A percentile compares a stretch with the other conserved stretches of the same genome.
phyloP scores from a whole-genome alignment of 2,329 filamentous ascomycete species.

The Sarocladiaceae sp. region DNA sequence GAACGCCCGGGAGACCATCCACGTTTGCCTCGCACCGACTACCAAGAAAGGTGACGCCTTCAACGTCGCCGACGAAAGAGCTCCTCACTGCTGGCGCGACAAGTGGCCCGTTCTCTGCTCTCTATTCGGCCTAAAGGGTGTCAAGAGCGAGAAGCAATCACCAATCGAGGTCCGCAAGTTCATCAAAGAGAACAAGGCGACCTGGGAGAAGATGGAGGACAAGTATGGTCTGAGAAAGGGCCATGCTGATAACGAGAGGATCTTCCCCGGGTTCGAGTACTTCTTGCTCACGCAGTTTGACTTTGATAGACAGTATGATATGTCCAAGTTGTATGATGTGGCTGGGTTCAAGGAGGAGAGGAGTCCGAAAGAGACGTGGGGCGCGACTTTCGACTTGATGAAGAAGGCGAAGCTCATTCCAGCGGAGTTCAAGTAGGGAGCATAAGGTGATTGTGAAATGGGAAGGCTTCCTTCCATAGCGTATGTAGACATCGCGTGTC shows the following conservation, averaged over 20 bases:
- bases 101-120: constrained; percentile 20
- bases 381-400: constrained; percentile 38
- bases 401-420: constrained; percentile 35
- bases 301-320: constrained; percentile 40
- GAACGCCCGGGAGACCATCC: constrained; percentile 23
- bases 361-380: constrained; percentile 31
- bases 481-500: no score
- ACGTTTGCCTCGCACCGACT: constrained; percentile 14
- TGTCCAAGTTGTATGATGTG: constrained; percentile 35
- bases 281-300: constrained; percentile 38
- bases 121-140: constrained; percentile 19
- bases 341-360: constrained; percentile 36
- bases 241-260: constrained; percentile 30
- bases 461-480: no score
- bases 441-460: no score
- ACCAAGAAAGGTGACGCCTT: constrained; percentile 18
- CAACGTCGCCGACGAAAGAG: constrained; percentile 19
- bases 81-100: constrained; percentile 17
- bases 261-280: constrained; percentile 33
- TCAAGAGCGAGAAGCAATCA: constrained; percentile 20
- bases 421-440: constrained; percentile 10
- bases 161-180: constrained; percentile 27
- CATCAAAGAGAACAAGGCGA: constrained; percentile 24
- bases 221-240: constrained; percentile 32
- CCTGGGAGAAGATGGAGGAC: constrained; percentile 26